phyloP scores from a whole-genome alignment of 768 basidiomycete species.

The Coprinopsis marcescibilis region DNA sequence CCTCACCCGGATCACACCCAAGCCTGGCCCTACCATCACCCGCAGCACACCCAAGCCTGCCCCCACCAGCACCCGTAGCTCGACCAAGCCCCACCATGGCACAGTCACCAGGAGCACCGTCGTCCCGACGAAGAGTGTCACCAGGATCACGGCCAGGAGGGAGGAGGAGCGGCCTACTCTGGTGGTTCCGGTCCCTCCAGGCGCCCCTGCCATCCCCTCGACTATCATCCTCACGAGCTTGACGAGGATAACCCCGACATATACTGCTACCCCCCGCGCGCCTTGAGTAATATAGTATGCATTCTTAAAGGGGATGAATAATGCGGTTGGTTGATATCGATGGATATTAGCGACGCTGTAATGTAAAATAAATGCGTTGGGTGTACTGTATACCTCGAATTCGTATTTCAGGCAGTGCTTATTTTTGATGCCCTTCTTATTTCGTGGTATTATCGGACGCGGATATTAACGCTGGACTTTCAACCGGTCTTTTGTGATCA shows the following conservation, averaged over 20 bases:
- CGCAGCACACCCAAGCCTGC: not conserved
- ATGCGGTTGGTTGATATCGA: not conserved
- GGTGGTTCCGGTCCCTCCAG: not conserved
- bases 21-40: not conserved
- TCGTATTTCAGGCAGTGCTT: too few species aligned
- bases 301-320: too few species aligned
- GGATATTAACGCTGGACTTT: too few species aligned
- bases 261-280: not conserved
- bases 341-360: too few species aligned
- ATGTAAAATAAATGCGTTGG: too few species aligned
- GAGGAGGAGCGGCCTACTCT: not conserved
- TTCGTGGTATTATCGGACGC: too few species aligned
- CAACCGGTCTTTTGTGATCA: too few species aligned
- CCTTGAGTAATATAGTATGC: too few species aligned
- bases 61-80: not conserved
- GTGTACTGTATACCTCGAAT: too few species aligned
- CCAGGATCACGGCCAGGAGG: too few species aligned
- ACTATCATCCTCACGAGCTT: constrained; percentile 2
- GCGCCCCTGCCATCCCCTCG: too few species aligned
- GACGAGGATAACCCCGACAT: not conserved
- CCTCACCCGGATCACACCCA: not conserved
- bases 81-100: not conserved
- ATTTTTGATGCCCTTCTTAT: too few species aligned
- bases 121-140: not conserved
- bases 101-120: not conserved